phyloP scores from a whole-genome alignment of 805 yeast species.

The Candida maris region DNA sequence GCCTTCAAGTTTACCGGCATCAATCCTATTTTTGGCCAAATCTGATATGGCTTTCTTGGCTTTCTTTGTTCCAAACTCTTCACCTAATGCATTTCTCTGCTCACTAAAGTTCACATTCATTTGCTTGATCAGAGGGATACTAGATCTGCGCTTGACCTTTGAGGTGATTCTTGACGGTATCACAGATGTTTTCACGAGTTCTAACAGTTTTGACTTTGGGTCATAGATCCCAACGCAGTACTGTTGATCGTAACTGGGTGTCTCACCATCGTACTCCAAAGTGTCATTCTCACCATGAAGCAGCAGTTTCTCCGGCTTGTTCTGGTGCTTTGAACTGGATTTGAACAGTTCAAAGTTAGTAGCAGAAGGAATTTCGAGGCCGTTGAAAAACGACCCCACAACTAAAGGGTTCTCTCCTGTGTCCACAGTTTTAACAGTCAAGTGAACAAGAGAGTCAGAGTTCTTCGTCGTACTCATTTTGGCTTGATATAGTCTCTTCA shows the following conservation, averaged over 20 bases:
- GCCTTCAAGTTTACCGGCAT: constrained; percentile 67
- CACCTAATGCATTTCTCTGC: constrained; percentile 85
- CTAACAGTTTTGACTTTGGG: constrained; percentile 57
- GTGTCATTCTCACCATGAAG: constrained; percentile 77
- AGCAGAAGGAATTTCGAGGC: constrained; percentile 56
- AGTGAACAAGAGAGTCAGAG: constrained; percentile 29
- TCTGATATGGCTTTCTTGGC: constrained; percentile 88
- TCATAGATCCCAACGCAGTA: constrained; percentile 81
- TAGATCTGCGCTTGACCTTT: constrained; percentile 50
- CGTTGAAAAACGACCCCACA: constrained; percentile 77
- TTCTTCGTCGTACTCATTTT: constrained; percentile 26
- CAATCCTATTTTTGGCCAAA: constrained; percentile 78
- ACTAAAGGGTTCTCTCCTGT: constrained; percentile 47
- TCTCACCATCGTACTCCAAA: constrained; percentile 67
- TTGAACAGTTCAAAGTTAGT: constrained; percentile 63
- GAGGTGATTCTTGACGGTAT: constrained; percentile 62
- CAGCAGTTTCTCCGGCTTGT: constrained; percentile 33
- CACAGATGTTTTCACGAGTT: constrained; percentile 60
- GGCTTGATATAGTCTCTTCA: too few species aligned
- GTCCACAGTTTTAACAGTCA: constrained; percentile 25
- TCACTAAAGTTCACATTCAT: constrained; percentile 44
- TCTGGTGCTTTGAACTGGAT: constrained; percentile 36
- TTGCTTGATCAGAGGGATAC: constrained; percentile 63
- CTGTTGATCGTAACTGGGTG: constrained; percentile 37
- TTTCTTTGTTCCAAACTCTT: constrained; percentile 94